Evolutionary conservation across 345 rosid species (phyloP).

Genomic region (Chamaenerion angustifolium): DNA sequence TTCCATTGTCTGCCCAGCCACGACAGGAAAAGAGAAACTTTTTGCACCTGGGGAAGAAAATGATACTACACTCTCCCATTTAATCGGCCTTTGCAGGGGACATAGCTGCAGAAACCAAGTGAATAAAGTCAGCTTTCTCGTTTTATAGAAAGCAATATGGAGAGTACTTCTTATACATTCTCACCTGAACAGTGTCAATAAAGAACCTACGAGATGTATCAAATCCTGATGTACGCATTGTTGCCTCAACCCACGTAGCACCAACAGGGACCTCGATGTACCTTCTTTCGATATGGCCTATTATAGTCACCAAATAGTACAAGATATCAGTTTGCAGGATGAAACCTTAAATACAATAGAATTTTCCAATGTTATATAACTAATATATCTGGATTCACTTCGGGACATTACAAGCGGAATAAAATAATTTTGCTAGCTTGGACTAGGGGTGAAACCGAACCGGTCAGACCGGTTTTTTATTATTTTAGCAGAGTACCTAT

Average conservation of each 20-base stretch:
- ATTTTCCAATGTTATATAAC: too few relatives aligned
- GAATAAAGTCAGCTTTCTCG: conserved; percentile 9
- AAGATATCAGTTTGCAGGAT: too few relatives aligned
- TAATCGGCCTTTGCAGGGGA: conserved; percentile 80
- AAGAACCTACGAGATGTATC: conserved; percentile 78
- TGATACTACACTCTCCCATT: conserved; percentile 66
- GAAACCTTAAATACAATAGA: too few relatives aligned
- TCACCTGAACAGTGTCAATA: conserved; percentile 84
- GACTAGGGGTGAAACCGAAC: too few relatives aligned
- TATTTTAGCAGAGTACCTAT: too few relatives aligned
- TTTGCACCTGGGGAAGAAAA: conserved; percentile 74
- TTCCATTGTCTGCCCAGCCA: conserved; percentile 90
- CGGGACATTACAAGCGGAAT: too few relatives aligned
- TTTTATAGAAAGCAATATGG: conserved; percentile 3
- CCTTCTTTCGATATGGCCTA: conserved; percentile 89
- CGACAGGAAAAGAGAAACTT: conserved; percentile 68
- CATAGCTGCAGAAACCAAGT: conserved; percentile 48
- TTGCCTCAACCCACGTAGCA: conserved; percentile 95
- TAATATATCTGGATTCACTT: too few relatives aligned
- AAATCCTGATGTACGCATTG: conserved; percentile 68
- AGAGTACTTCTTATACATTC: conserved; percentile 7
- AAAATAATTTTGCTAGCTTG: too few relatives aligned
- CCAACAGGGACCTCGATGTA: conserved; percentile 76
- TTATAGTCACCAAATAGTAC: neutral
- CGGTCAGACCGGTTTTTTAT: too few relatives aligned